A percentile compares a stretch with the other conserved stretches of the same genome.
phyloP scores from a whole-genome alignment of 768 basidiomycete genomes.

The Naganishia randhawae region DNA sequence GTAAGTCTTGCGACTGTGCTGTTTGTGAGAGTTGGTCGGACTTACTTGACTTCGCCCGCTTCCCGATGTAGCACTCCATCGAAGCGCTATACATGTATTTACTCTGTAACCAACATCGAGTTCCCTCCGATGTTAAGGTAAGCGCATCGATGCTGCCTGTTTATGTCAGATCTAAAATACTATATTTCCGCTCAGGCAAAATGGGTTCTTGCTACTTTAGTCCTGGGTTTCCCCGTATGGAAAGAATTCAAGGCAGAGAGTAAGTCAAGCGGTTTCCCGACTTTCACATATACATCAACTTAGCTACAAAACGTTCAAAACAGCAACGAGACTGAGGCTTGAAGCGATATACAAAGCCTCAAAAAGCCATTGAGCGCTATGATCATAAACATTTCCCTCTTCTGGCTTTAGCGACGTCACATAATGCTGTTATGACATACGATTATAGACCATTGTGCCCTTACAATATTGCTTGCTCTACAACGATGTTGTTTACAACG shows the following conservation, averaged over 20 bases:
- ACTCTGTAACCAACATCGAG: slow-evolving; percentile 12
- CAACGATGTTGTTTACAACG: slow-evolving; percentile 18
- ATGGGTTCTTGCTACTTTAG: slow-evolving; percentile 8
- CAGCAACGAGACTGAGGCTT: slow-evolving; percentile 27
- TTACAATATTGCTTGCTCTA: slow-evolving; percentile 10
- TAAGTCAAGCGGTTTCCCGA: not conserved
- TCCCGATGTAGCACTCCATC: not conserved
- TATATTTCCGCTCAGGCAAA: not conserved
- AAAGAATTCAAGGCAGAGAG: slow-evolving; percentile 19
- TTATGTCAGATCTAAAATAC: not conserved
- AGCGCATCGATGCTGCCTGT: too few relatives aligned
- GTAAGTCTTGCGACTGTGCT: slow-evolving; percentile 4
- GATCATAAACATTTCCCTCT: too few relatives aligned
- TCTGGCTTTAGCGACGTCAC: too few relatives aligned
- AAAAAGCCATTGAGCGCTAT: slow-evolving; percentile 23
- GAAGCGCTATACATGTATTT: slow-evolving; percentile 17
- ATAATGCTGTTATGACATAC: not conserved
- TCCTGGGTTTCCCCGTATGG: slow-evolving; percentile 2
- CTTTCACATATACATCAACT: not conserved
- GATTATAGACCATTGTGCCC: slow-evolving; percentile 2
- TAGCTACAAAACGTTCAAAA: not conserved
- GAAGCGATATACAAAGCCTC: slow-evolving; percentile 25
- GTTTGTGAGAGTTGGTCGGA: not conserved
- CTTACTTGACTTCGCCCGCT: not conserved
- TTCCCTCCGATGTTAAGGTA: not conserved